Base-by-base conservation (phyloP, 1,284 basidiomycete species). In the Puccinia hordei region DNA sequence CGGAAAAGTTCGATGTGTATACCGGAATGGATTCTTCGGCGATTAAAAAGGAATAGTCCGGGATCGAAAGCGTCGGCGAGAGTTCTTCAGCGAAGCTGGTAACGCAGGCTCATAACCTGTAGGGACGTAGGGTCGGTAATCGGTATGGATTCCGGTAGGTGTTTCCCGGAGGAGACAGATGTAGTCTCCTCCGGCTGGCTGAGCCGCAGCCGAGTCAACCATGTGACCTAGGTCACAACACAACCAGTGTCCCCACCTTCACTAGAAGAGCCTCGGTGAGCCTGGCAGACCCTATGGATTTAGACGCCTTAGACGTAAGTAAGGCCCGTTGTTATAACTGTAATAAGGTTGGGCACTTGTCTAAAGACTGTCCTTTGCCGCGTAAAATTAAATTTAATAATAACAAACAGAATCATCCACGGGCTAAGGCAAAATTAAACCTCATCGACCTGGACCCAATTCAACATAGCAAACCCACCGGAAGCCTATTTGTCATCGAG, bases 321-420 rank as follows among this genome's bases (percentile, higher is more conserved):
- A 65, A 61, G 27, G 38, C 61, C 6, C 30, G 51, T 3, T 76
- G 57, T 66, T 66, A 65, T 38, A 65, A 76, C 33, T 76, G 74
- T 51, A 63, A 76, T 46, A 76, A 76, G 22, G 35, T 38, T 2
- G 74, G 74, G 22, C 74, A 76, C 22, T 41, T 66, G 33, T 63
- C 74, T 0, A 76, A 76, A 66, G 74, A 76, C 22, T 76, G 61
- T 53, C 8, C 30, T 8, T 13, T 46, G 1, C 38, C 44, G 1
- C 35, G 30, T n/a, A 76, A 76, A 51, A 76, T 63, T n/a, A 49
- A 46, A 13, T 51, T 13, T 24, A 76, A 63, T n/a, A 66, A 53
- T 30, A 38, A 2, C n/a, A n/a, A n/a, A n/a, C n/a, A 19, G 51
- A 66, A 33, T 24, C 30, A 17, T 13, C 41, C 6, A 15, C 22